Evolutionary conservation across 2,329 filamentous ascomycete species (phyloP).

Genomic region (Penicillium decumbens): DNA sequence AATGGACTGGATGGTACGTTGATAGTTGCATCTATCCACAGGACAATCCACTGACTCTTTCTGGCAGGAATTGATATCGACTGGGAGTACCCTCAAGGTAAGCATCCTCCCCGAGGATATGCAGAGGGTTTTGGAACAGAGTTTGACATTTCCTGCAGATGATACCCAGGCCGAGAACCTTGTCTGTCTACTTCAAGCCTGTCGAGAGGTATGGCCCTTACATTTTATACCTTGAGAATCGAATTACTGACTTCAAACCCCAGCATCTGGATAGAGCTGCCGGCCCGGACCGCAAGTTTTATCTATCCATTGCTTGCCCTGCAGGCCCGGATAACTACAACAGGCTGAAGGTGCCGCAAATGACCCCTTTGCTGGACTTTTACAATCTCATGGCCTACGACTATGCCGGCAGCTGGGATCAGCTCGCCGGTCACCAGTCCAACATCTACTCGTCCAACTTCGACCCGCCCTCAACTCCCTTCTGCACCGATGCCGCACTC

Average conservation of each 20-base stretch:
- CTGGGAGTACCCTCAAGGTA: constrained; percentile 46
- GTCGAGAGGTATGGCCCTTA: constrained; percentile 33
- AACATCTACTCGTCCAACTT: constrained; percentile 63
- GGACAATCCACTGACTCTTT: not conserved
- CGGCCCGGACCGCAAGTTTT: constrained; percentile 41
- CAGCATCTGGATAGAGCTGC: constrained; percentile 39
- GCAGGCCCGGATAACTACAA: constrained; percentile 46
- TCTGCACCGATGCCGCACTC: constrained; percentile 67
- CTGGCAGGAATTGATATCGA: constrained; percentile 43
- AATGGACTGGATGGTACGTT: constrained; percentile 58
- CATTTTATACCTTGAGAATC: no score
- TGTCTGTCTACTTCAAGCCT: constrained; percentile 42
- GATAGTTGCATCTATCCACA: constrained; percentile 3
- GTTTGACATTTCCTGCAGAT: constrained; percentile 27
- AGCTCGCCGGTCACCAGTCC: constrained; percentile 68
- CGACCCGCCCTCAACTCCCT: constrained; percentile 68
- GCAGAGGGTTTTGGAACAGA: not conserved
- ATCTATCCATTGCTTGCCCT: constrained; percentile 49
- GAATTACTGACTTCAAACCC: constrained; percentile 5
- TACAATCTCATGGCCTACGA: constrained; percentile 76
- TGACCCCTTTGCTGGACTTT: constrained; percentile 49
- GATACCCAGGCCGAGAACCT: constrained; percentile 42
- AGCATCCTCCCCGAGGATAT: not conserved
- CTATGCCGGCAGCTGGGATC: constrained; percentile 76
- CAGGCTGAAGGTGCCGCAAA: constrained; percentile 40